phyloP scores from a whole-genome alignment of 73 alveolate genomes.

The Effrenium voratum region DNA sequence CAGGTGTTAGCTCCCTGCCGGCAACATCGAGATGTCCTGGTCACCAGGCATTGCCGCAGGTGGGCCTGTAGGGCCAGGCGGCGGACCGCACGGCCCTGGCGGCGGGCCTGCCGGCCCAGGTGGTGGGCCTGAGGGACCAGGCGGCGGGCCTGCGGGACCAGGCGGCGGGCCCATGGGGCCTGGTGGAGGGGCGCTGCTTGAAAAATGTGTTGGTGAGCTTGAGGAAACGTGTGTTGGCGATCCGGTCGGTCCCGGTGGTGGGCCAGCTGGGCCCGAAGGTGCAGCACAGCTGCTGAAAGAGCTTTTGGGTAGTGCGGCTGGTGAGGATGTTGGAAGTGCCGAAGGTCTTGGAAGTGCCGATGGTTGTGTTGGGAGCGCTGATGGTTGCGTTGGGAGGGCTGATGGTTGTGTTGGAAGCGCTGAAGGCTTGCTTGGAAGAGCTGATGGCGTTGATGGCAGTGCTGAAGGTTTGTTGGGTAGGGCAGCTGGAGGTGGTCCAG shows the following conservation, averaged over 20 bases:
- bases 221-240: slow-evolving; percentile 3
- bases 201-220: slow-evolving; percentile 28
- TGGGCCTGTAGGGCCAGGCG: slow-evolving; percentile 50
- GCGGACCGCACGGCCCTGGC: slow-evolving; percentile 59
- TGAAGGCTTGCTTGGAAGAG: slow-evolving; percentile 72
- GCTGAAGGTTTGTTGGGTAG: neutral
- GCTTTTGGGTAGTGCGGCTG: slow-evolving; percentile 63
- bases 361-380: slow-evolving; percentile 38
- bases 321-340: slow-evolving; percentile 29
- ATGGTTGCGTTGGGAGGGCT: slow-evolving; percentile 23
- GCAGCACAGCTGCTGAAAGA: neutral
- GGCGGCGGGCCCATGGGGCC: slow-evolving; percentile 49
- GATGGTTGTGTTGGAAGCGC: slow-evolving; percentile 72
- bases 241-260: slow-evolving; percentile 33
- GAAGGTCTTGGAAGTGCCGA: slow-evolving; percentile 43
- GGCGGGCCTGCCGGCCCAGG: slow-evolving; percentile 72
- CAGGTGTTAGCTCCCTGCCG: too few species aligned
- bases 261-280: slow-evolving; percentile 14
- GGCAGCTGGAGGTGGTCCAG: slow-evolving; percentile 47
- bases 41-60: too few species aligned
- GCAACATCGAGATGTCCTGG: too few species aligned
- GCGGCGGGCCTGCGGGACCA: slow-evolving; percentile 37
- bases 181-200: slow-evolving; percentile 40
- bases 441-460: slow-evolving; percentile 72
- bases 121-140: slow-evolving; percentile 85